Conservation (phyloP, 768 basidiomycete species). For the Coprinopsis strossmayeri region DNA sequence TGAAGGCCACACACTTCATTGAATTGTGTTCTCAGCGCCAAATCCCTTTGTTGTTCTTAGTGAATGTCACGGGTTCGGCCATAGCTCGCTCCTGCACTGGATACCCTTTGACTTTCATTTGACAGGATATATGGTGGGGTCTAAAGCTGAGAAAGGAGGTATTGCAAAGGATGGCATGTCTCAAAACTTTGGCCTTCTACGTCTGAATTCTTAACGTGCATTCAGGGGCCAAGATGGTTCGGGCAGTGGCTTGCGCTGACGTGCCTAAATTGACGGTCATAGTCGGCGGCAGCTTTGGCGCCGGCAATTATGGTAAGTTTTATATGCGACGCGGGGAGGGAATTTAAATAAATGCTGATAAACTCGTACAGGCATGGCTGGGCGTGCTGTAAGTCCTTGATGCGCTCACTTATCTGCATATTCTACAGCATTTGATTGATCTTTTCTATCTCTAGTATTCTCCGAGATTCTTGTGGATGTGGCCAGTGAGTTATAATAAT, state of each 20-base stretch:
- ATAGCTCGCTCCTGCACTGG: too few relatives aligned
- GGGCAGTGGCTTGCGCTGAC: slow-evolving; percentile 88
- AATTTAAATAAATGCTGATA: not conserved
- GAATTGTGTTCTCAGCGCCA: slow-evolving; percentile 87
- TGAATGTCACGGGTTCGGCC: slow-evolving; percentile 81
- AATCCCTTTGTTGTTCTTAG: slow-evolving; percentile 88
- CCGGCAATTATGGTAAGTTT: slow-evolving; percentile 88
- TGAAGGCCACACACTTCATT: slow-evolving; percentile 95
- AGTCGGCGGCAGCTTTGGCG: slow-evolving; percentile 91
- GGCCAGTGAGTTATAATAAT: slow-evolving; percentile 61
- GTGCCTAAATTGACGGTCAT: slow-evolving; percentile 93
- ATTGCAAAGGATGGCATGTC: slow-evolving; percentile 83
- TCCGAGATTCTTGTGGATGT: slow-evolving; percentile 96
- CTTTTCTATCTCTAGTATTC: slow-evolving; percentile 63
- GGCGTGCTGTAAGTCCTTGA: slow-evolving; percentile 66
- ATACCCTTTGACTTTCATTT: not conserved
- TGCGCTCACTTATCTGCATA: not conserved
- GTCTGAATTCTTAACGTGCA: not conserved
- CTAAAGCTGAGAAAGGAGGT: slow-evolving; percentile 88
- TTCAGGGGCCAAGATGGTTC: slow-evolving; percentile 93
- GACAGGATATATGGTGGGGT: slow-evolving; percentile 90
- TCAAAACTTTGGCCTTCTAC: not conserved
- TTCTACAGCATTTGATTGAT: too few relatives aligned
- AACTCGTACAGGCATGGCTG: slow-evolving; percentile 70
- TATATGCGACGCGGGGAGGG: too few relatives aligned